Evolutionary conservation across 768 basidiomycete species (phyloP), one percentile per base, ranked within the genome.

Genomic region (Tulasnella sp.): DNA sequence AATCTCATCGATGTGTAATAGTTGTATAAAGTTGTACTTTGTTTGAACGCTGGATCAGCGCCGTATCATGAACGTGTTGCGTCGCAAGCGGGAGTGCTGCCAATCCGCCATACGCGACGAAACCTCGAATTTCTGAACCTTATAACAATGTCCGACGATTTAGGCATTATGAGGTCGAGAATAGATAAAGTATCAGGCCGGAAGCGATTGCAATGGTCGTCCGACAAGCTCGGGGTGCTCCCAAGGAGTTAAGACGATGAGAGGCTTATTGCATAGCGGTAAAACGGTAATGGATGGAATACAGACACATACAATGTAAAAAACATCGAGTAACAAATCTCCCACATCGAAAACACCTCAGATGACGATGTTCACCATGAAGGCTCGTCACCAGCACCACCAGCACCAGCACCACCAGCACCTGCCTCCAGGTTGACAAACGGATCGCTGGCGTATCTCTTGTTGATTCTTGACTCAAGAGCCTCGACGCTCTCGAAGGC

Each of bases 181-280:
- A 49, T n/a, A n/a, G n/a, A n/a, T n/a, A n/a, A n/a, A n/a, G n/a
- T n/a, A n/a, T n/a, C n/a, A n/a, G n/a, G n/a, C n/a, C n/a, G n/a
- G n/a, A n/a, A n/a, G n/a, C n/a, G n/a, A n/a, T n/a, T n/a, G n/a
- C n/a, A n/a, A n/a, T n/a, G n/a, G n/a, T n/a, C n/a, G n/a, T n/a
- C n/a, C n/a, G n/a, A n/a, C n/a, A n/a, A 29, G 25, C 25, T 3
- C 29, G 9, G 31, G 1, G 9, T 58, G 29, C 58, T 25, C 58
- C 22, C 73, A 34, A 40, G 38, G 36, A 76, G 52, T 37, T 31
- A 45, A 74, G 72, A 29, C 76, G 12, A 75, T 85, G 92, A 80
- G 85, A 85, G 68, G 82, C 85, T 40, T 82, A 89, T 29, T 84
- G 84, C 73, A 81, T 78, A 72, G 80, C 78, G 29, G 25, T 29